These are phyloP conservation scores for Botrytis fragariae DNA, from an alignment of 2,329 filamentous ascomycete genomes.

Conservation along the genomic window DNA sequence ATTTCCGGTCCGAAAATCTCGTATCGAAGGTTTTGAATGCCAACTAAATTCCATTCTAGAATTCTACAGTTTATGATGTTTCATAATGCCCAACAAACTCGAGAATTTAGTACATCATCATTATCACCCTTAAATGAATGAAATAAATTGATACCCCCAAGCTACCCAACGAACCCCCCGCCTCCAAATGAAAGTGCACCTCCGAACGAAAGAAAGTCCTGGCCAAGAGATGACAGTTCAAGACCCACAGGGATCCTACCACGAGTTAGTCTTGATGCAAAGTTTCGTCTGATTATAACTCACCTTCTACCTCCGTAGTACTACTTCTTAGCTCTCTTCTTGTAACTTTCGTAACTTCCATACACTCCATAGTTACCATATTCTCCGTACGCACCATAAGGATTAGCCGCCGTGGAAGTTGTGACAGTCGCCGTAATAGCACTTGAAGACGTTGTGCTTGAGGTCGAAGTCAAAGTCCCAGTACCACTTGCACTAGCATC, in stretches of 20 bases:
- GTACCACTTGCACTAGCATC: background rate
- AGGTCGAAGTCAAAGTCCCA: background rate
- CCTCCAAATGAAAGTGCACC: background rate
- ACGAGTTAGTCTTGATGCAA: background rate
- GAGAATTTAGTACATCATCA: no score
- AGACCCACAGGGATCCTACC: background rate
- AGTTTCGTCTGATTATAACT: background rate
- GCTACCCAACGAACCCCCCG: background rate
- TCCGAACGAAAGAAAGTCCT: background rate
- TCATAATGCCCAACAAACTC: no score
- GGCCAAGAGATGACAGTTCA: accelerated
- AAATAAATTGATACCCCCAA: background rate
- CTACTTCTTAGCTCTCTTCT: constrained; percentile 4
- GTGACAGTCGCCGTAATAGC: background rate
- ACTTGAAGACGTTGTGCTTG: background rate
- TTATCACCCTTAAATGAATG: no score
- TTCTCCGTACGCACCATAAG: constrained; percentile 9
- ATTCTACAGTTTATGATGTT: no score
- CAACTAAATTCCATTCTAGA: no score
- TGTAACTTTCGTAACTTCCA: constrained; percentile 19
- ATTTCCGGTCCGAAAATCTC: no score
- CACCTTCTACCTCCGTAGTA: background rate
- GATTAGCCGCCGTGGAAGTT: background rate
- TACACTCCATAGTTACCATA: constrained; percentile 18
- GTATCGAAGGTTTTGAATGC: no score